Evolutionary conservation across 2,329 filamentous ascomycete genomes (phyloP).

Genomic region (Helminthosporium solani): DNA sequence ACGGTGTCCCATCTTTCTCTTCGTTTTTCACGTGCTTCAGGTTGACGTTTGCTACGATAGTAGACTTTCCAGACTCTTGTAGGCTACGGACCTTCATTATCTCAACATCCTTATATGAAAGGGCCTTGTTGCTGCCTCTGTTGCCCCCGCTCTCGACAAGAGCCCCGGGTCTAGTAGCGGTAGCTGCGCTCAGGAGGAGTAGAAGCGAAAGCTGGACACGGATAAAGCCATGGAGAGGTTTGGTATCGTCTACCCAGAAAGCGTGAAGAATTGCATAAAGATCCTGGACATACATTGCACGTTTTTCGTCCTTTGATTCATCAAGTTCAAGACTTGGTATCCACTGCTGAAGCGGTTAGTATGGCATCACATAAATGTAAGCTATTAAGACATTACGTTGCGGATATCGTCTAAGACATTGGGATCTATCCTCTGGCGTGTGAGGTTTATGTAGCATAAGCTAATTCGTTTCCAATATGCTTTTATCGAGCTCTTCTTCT

Average conservation of each 20-base stretch:
- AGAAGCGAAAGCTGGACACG: constrained; percentile 10
- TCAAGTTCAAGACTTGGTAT: constrained; percentile 7
- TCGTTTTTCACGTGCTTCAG: constrained; percentile 8
- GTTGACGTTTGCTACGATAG: constrained; percentile 9
- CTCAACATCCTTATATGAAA: constrained; percentile 9
- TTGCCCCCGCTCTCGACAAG: constrained; percentile 10
- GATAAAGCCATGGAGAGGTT: constrained; percentile 10
- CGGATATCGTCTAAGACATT: constrained; percentile 16
- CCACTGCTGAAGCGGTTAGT: constrained; percentile 14
- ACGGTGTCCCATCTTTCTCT: constrained; percentile 5
- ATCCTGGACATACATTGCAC: constrained; percentile 12
- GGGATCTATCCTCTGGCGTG: constrained; percentile 9
- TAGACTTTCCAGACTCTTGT: constrained; percentile 1
- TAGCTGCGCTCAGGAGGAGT: constrained; percentile 13
- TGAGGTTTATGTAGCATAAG: constrained; percentile 15
- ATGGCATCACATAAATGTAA: constrained; percentile 5
- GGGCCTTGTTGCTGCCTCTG: constrained; percentile 12
- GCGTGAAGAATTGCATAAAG: constrained; percentile 14
- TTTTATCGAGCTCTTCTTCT: constrained; percentile 15
- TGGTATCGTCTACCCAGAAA: constrained; percentile 9
- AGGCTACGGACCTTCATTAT: constrained; percentile 7
- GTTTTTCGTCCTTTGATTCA: constrained; percentile 11
- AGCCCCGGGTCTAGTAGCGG: constrained; percentile 9
- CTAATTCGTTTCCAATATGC: constrained; percentile 19
- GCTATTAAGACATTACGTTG: constrained; percentile 13